Conservation (phyloP, 306 rosid species). For the Rosa multiflora region DNA sequence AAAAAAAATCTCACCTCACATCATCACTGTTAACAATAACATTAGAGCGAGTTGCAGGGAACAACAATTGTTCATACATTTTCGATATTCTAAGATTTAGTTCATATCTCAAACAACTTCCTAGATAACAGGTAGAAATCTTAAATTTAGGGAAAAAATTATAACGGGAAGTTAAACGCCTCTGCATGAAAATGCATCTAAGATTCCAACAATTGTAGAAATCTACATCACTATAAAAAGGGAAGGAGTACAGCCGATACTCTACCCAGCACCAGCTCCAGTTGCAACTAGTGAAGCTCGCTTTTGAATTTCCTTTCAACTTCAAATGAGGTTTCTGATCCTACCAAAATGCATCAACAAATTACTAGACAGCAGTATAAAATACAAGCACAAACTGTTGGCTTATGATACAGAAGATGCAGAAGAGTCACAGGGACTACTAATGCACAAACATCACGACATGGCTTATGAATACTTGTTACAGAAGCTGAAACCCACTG, state of each 20-base stretch:
- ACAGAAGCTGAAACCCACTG: slow-evolving; percentile 12
- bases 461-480: background rate
- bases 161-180: background rate
- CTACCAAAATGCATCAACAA: slow-evolving; percentile 15
- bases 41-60: background rate
- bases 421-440: background rate
- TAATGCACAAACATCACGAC: background rate
- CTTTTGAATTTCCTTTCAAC: background rate
- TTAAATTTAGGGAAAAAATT: background rate
- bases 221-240: background rate
- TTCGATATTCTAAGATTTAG: background rate
- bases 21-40: slow-evolving; percentile 1
- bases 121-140: background rate
- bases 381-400: background rate
- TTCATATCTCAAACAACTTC: background rate
- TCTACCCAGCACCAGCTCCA: slow-evolving; percentile 16
- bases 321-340: slow-evolving; percentile 16
- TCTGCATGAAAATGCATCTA: slow-evolving; percentile 24
- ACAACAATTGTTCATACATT: slow-evolving; percentile 2
- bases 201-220: background rate
- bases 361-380: background rate
- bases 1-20: background rate
- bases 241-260: background rate
- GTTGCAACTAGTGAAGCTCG: slow-evolving; percentile 19
- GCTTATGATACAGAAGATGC: background rate